Conservation (phyloP, 345 rosid genomes). For the Pugionium cornutum region DNA sequence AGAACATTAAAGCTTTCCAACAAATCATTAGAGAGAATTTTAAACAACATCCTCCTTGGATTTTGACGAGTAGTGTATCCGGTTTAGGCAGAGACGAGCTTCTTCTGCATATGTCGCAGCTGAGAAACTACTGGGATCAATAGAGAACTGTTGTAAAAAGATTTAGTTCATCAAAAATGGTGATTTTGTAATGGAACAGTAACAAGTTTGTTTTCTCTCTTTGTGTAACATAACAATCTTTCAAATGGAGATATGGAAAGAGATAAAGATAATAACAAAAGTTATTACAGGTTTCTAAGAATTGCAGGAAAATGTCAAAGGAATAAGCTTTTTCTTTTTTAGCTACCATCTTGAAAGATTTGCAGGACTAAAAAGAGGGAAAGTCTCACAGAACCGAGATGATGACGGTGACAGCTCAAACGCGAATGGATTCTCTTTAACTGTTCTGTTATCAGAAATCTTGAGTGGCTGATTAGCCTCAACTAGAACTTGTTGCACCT, state of each 20-base stretch:
- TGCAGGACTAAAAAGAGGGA: constrained; percentile 61
- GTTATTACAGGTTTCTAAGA: neutral
- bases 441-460: constrained; percentile 9
- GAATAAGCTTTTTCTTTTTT: constrained; percentile 27
- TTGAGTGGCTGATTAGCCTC: constrained; percentile 31
- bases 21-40: constrained; percentile 64
- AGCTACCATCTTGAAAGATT: constrained; percentile 55
- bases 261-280: neutral
- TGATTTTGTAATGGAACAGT: constrained; percentile 19
- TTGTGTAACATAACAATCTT: neutral
- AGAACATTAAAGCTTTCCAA: constrained; percentile 74
- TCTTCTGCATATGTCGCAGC: constrained; percentile 77
- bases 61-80: constrained; percentile 88
- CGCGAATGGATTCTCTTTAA: constrained; percentile 38
- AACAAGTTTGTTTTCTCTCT: constrained; percentile 7
- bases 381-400: constrained; percentile 51
- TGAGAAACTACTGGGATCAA: constrained; percentile 51
- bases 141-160: constrained; percentile 18
- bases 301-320: neutral
- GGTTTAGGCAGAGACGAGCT: constrained; percentile 91
- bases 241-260: neutral
- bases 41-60: constrained; percentile 76
- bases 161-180: neutral
- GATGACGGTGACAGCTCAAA: constrained; percentile 53
- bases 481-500: neutral